Conservation (phyloP, 1,284 basidiomycete genomes). For the Cryptococcus sp. region DNA sequence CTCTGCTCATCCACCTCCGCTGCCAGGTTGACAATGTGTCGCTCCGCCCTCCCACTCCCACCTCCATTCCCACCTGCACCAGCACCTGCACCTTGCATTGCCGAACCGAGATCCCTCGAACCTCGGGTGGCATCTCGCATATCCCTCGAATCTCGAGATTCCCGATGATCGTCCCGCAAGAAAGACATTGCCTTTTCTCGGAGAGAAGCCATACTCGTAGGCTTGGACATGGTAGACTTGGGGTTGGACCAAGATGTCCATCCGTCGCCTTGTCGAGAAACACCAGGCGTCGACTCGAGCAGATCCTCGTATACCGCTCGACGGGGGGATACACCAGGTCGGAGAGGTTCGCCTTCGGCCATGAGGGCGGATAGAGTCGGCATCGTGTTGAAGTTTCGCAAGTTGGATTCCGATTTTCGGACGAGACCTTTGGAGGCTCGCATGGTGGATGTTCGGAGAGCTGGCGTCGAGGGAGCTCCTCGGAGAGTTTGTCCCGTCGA, state of each 20-base stretch:
- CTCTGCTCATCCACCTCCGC: slow-evolving; percentile 7
- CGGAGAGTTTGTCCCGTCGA: slow-evolving; percentile 18
- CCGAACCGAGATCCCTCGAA: not conserved
- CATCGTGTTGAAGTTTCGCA: slow-evolving; percentile 34
- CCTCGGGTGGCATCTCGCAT: not conserved
- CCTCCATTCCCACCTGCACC: not conserved
- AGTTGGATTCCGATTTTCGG: slow-evolving; percentile 37
- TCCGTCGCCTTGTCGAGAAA: slow-evolving; percentile 29
- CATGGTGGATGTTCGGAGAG: slow-evolving; percentile 22
- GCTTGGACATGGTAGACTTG: slow-evolving; percentile 21
- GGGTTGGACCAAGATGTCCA: slow-evolving; percentile 17
- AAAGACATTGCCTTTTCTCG: slow-evolving; percentile 32
- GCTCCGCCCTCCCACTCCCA: not conserved
- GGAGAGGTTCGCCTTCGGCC: not conserved
- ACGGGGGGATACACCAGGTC: slow-evolving; percentile 6
- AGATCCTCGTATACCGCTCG: slow-evolving; percentile 25
- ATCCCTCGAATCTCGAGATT: not conserved
- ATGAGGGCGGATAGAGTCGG: slow-evolving; percentile 14
- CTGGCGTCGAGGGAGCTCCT: slow-evolving; percentile 32
- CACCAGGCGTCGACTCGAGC: slow-evolving; percentile 26
- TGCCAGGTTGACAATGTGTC: slow-evolving; percentile 19
- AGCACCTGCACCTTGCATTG: not conserved
- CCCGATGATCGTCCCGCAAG: slow-evolving; percentile 15
- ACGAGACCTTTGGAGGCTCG: slow-evolving; percentile 11
- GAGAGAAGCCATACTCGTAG: slow-evolving; percentile 30